These are phyloP conservation scores for Pythium brassicae DNA, from an alignment of 352 stramenopile genomes.

Conservation along the genomic window DNA sequence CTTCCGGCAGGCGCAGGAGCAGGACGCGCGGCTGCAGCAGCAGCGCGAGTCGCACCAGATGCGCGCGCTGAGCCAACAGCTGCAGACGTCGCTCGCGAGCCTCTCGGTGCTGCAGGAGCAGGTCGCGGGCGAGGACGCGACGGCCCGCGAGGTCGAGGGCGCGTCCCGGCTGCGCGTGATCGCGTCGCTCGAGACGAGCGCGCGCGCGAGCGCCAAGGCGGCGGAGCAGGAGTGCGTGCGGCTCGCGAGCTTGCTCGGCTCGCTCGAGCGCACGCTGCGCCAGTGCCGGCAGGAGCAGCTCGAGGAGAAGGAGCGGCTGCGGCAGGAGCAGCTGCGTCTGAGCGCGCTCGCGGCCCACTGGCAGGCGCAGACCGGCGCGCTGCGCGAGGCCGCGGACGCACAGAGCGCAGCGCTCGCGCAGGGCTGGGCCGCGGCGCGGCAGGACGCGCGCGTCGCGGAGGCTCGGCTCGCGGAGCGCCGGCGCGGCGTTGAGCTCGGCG, in stretches of 20 bases:
- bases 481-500: slow-evolving; percentile 35
- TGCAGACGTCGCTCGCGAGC: slow-evolving; percentile 47
- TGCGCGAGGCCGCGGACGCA: slow-evolving; percentile 46
- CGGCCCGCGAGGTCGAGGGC: slow-evolving; percentile 39
- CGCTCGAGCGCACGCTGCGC: slow-evolving; percentile 48
- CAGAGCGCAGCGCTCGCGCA: slow-evolving; percentile 40
- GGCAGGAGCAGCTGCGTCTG: slow-evolving; percentile 63
- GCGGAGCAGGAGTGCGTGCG: slow-evolving; percentile 61
- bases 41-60: slow-evolving; percentile 45
- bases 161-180: slow-evolving; percentile 59
- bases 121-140: slow-evolving; percentile 28
- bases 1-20: slow-evolving; percentile 33
- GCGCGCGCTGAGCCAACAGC: slow-evolving; percentile 40
- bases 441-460: slow-evolving; percentile 46
- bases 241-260: slow-evolving; percentile 39
- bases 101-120: slow-evolving; percentile 45
- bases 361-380: slow-evolving; percentile 48
- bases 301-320: slow-evolving; percentile 71
- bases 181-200: slow-evolving; percentile 52
- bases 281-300: slow-evolving; percentile 50
- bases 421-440: slow-evolving; percentile 28
- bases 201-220: slow-evolving; percentile 41
- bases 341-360: slow-evolving; percentile 58
- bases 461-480: slow-evolving; percentile 31
- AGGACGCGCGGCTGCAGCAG: slow-evolving; percentile 27